Base-by-base conservation (phyloP, 306 rosid species). In the Corylus heterophylla region DNA sequence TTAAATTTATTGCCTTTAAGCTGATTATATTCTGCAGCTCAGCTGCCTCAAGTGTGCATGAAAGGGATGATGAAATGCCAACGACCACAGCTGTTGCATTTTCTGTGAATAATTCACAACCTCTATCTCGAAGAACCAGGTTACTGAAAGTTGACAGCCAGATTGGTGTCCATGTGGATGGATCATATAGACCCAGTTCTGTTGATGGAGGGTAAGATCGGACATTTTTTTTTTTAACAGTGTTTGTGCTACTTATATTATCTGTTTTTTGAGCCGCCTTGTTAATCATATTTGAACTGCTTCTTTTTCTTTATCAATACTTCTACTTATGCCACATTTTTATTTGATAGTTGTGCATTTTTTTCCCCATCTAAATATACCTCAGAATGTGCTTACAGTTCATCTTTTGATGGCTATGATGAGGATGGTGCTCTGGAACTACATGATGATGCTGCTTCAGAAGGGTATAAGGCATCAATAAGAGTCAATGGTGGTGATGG, bases 81-180 rank as follows among this genome's bases (percentile, higher is more conserved):
- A 96, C 94, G 82, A 88, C 96, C 84, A 89, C 95, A 55, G 97
- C 98, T 79, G 80, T 84, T 79, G 90, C 89, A 79, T 87, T 89
- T 76, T 74, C 89, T 22, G 76, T 88, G 78, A 87, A 88, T 82
- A 88, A 83, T 85, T 89, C 97, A 35, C 99, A 91, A 76, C 70
- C 98, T 69, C 85, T 87, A 78, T 96, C 99, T 85, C 93, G 99
- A 84, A 96, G 99, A 90, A 96, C 98, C 48, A 91, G 94, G 85
- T 85, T 69, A 76, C 75, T 91, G 74, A 93, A 90, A 84, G 99
- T 96, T 71, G 98, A 92, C 86, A 89, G 31, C 86, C 97, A 89
- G 75, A 74, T 75, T 78, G 79, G 88, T 76, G 73, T 74, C 78
- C 92, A 86, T 80, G 89, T 86, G 54, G 97, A 91, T 88, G 98